Conservation (phyloP, 176 grass and related monocot genomes). For the Aegilops umbellulata region DNA sequence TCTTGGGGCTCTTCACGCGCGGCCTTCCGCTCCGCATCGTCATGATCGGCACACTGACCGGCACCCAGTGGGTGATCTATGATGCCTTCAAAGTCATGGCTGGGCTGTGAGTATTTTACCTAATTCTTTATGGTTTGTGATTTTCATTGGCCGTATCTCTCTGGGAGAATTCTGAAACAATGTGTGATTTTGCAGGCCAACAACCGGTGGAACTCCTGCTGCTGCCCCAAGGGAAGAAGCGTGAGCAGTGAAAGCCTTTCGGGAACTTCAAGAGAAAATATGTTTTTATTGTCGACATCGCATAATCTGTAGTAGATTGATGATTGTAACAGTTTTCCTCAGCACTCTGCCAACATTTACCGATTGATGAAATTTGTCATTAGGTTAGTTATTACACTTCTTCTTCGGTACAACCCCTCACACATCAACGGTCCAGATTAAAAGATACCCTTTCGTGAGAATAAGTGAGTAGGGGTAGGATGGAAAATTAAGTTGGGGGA, state of each 20-base stretch:
- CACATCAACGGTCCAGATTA: too few species aligned
- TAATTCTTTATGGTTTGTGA: background rate
- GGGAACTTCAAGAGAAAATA: background rate
- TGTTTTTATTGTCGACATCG: background rate
- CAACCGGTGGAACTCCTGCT: slow-evolving; percentile 62
- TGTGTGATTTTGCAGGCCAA: slow-evolving; percentile 54
- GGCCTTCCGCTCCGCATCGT: slow-evolving; percentile 85
- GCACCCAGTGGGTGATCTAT: slow-evolving; percentile 81
- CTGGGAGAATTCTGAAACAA: background rate
- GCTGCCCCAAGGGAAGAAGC: slow-evolving; percentile 12
- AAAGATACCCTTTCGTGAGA: too few species aligned
- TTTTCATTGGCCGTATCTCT: background rate
- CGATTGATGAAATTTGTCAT: background rate
- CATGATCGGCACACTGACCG: slow-evolving; percentile 87
- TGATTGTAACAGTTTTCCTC: background rate
- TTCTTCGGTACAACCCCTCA: too few species aligned
- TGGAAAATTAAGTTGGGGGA: too few species aligned
- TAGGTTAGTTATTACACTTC: too few species aligned
- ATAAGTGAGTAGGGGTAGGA: too few species aligned
- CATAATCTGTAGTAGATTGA: background rate
- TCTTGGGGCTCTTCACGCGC: slow-evolving; percentile 72
- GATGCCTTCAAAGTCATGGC: slow-evolving; percentile 89
- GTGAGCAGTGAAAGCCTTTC: slow-evolving; percentile 30
- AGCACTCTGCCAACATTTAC: background rate
- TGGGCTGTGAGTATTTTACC: slow-evolving; percentile 65